Percentiles rank a stretch among this genome's conserved stretches.
These are phyloP conservation scores for Cryptococcus maquisensis DNA, from an alignment of 1,284 basidiomycete species.

Conservation along the genomic window DNA sequence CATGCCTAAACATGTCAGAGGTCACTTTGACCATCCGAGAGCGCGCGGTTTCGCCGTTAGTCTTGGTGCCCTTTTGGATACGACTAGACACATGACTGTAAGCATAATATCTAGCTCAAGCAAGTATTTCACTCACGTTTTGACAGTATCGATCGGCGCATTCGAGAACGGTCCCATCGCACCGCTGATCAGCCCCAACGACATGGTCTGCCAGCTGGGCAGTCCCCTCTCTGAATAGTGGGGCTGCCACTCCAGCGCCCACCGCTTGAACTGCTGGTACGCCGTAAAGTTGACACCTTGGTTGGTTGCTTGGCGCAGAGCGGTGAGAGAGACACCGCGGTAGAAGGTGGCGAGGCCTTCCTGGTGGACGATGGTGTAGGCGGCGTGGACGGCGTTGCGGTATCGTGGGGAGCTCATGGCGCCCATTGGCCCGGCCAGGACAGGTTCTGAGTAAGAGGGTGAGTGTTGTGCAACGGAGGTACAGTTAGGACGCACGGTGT, in stretches of 20 bases:
- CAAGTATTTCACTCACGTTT: constrained; percentile 64
- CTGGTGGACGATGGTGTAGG: constrained; percentile 90
- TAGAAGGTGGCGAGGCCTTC: constrained; percentile 85
- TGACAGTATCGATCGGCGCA: constrained; percentile 96
- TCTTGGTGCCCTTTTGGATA: constrained; percentile 73
- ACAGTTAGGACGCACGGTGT: constrained; percentile 55
- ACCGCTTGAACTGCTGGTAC: constrained; percentile 92
- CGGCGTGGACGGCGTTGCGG: constrained; percentile 89
- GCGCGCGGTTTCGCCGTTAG: constrained; percentile 70
- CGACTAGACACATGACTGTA: constrained; percentile 24
- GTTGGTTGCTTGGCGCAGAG: constrained; percentile 94
- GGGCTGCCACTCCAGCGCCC: constrained; percentile 72
- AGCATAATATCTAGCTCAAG: too few species aligned
- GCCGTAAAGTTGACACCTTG: constrained; percentile 99
- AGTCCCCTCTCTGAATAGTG: constrained; percentile 58
- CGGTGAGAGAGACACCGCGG: constrained; percentile 87
- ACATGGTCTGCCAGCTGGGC: constrained; percentile 90
- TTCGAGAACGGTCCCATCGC: constrained; percentile 97
- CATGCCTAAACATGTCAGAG: constrained; percentile 85
- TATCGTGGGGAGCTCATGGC: constrained; percentile 65
- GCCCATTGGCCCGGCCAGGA: constrained; percentile 91
- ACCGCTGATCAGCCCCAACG: constrained; percentile 90
- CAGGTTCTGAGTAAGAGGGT: constrained; percentile 53
- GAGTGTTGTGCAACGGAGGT: not conserved
- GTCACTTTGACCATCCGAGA: constrained; percentile 73